Conservation (phyloP, 108 stramenopile genomes). For the Stephanodiscus triporus region DNA sequence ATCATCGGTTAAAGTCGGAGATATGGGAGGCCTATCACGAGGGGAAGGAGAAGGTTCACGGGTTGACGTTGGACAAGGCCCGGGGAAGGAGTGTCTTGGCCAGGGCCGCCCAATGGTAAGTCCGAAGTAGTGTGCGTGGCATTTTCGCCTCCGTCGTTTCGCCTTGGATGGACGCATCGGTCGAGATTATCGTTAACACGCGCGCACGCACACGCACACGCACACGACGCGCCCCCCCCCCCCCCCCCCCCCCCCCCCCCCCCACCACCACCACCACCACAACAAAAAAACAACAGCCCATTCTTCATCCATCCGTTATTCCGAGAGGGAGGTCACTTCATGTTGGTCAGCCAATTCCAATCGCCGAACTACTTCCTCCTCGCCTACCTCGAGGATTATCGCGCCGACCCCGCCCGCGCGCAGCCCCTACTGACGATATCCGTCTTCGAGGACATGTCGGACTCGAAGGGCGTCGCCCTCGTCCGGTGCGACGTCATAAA, state of each 20-base stretch:
- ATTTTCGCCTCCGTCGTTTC: not conserved
- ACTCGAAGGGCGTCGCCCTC: constrained; percentile 60
- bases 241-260: not conserved
- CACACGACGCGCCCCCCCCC: too few relatives aligned
- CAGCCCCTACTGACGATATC: constrained; percentile 80
- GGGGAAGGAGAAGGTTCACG: constrained; percentile 60
- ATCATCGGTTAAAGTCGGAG: constrained; percentile 37
- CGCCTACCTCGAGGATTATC: constrained; percentile 86
- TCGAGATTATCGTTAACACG: too few relatives aligned
- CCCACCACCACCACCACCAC: too few relatives aligned
- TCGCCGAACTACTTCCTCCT: constrained; percentile 73
- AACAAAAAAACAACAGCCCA: constrained; percentile 42
- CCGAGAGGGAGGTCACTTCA: constrained; percentile 83
- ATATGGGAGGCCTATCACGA: constrained; percentile 85
- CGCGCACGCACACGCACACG: too few relatives aligned
- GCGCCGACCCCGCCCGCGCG: constrained; percentile 79
- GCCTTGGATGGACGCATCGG: not conserved
- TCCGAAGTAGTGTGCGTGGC: not conserved
- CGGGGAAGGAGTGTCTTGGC: constrained; percentile 52
- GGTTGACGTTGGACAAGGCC: constrained; percentile 48
- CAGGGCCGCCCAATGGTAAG: constrained; percentile 58
- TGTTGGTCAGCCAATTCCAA: constrained; percentile 82
- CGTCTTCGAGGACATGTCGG: constrained; percentile 78
- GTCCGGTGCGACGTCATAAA: constrained; percentile 82
- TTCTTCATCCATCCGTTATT: constrained; percentile 88